Evolutionary conservation across 805 yeast species (phyloP).

Genomic region (Dipodascopsis uninucleata): DNA sequence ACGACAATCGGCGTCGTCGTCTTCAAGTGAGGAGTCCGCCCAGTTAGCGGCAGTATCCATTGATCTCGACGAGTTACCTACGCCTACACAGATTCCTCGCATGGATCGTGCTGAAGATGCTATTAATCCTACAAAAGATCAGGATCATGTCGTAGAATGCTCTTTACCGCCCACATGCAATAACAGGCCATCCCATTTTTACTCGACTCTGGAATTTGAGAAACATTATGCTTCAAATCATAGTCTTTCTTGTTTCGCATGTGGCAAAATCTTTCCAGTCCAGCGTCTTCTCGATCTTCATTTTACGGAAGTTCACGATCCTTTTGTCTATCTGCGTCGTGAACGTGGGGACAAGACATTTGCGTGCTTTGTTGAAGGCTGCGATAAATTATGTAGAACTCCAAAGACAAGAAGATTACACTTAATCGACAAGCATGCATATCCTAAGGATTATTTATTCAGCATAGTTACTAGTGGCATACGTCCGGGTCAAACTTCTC

Average conservation of each 20-base stretch:
- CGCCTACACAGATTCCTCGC: no score
- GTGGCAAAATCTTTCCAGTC: conserved; percentile 41
- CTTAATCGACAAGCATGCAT: conserved; percentile 49
- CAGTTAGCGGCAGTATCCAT: no score
- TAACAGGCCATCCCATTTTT: conserved; percentile 13
- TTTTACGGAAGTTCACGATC: conserved; percentile 52
- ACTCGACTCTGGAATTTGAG: conserved; percentile 26
- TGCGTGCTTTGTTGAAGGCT: conserved; percentile 44
- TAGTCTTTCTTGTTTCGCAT: conserved; percentile 26
- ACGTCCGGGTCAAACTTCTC: conserved; percentile 16
- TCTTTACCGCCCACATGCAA: conserved; percentile 25
- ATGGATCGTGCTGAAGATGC: no score
- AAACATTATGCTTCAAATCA: conserved; percentile 29
- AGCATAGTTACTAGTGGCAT: conserved; percentile 24
- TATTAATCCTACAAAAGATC: no score
- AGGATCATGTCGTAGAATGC: no score
- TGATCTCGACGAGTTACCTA: no score
- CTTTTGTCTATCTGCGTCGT: conserved; percentile 40
- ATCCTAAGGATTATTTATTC: conserved; percentile 39
- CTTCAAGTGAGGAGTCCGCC: no score
- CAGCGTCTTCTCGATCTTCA: conserved; percentile 45
- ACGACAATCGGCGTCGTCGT: no score
- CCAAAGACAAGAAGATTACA: conserved; percentile 46
- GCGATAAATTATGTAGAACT: conserved; percentile 42
- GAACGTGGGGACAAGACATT: conserved; percentile 44